phyloP scores from a whole-genome alignment of 257 asterid genomes.

The Solanum ossicruentum region DNA sequence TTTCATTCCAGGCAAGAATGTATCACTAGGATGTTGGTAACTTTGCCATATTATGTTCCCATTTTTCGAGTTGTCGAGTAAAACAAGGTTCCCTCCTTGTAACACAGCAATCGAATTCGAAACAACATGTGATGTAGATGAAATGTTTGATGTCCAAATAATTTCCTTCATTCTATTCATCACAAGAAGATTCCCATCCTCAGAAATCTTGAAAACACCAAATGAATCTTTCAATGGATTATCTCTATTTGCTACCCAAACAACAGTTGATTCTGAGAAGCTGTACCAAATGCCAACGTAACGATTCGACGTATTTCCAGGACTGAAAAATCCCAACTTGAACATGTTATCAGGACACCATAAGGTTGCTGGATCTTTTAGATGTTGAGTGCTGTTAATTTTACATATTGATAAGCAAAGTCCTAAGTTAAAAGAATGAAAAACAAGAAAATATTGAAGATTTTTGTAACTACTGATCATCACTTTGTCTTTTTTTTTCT shows the following conservation, averaged over 20 bases:
- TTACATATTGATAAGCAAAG: conserved; percentile 16
- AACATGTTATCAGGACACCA: conserved; percentile 3
- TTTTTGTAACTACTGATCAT: neutral
- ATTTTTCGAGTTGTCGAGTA: conserved; percentile 2
- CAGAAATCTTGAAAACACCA: neutral
- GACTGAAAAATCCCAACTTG: conserved; percentile 33
- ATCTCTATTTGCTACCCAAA: neutral
- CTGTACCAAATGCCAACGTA: conserved; percentile 21
- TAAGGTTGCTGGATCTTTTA: conserved; percentile 14
- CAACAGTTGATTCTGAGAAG: conserved; percentile 10
- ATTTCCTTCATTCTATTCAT: neutral
- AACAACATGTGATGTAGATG: neutral
- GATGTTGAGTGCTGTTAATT: neutral
- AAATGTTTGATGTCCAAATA: neutral
- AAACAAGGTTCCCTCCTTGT: neutral
- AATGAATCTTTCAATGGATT: neutral
- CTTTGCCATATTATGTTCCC: conserved; percentile 27
- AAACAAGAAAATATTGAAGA: neutral
- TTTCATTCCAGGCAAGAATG: conserved; percentile 25
- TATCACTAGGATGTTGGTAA: conserved; percentile 19
- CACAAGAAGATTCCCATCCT: neutral
- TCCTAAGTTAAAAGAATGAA: neutral
- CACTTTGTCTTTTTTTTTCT: neutral
- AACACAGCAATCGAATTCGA: neutral
- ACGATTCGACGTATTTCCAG: conserved; percentile 16